Evolutionary conservation across 202 grass and related monocot species (phyloP), one percentile per base, ranked within the genome.

Genomic region (Cymbopogon flexuosus): DNA sequence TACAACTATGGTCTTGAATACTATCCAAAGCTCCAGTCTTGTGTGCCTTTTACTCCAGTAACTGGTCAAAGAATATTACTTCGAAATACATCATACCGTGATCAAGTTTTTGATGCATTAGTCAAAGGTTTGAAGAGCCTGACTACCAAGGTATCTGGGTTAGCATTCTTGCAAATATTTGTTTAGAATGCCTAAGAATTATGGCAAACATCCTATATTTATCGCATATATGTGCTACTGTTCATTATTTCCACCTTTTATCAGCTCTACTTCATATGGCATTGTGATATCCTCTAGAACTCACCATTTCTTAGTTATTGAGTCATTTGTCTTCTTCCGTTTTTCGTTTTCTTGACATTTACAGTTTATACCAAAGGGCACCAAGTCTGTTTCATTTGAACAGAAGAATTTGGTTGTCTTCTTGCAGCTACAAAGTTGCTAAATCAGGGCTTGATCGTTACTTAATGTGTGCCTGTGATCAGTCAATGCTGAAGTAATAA

Each of bases 61-160:
- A 97, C 94, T 66, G 90, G 94, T 54, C 92, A 94, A 70, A 91
- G 95, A 88, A 97, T 97, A 88, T 83, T 97, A 81, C 76, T 97
- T 85, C 84, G 86, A 83, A 88, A 91, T 79, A 89, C 81, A 76
- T 65, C 85, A 58, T 93, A 91, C 46, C 77, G 23, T 47, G 88
- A 88, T 80, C 88, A 97, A 81, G 88, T 97, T 70, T 97, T 93
- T 86, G 84, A 91, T 59, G 84, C 88, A 69, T 67, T 97, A 71
- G 86, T 97, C 49, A 88, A 88, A 85, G 90, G 88, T 81, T 78
- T 97, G 65, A 94, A 91, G 72, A 89, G 83, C 80, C 78, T 97
- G 37, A 81, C 95, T 78, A 63, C 75, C 47, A 92, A 94, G 92
- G 95, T 97, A 89, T 76, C 66, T 24, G 54, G 77, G 16, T 85